Evolutionary conservation across 1,139 yeast species (phyloP).

Genomic region (Nakaseomyces bracarensis): DNA sequence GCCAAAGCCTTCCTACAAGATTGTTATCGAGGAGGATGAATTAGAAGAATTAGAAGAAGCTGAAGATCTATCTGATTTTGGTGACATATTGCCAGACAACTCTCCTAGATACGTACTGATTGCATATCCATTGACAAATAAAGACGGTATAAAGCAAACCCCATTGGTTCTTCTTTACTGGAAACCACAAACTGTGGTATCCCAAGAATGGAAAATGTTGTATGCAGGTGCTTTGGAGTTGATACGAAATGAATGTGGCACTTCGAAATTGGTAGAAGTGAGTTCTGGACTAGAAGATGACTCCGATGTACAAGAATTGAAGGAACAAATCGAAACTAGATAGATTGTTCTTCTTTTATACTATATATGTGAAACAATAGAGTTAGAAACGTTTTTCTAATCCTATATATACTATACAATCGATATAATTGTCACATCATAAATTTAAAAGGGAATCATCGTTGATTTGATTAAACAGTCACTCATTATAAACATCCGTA

Average conservation of each 20-base stretch:
- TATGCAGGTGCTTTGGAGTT: conserved; percentile 86
- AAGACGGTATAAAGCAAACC: conserved; percentile 64
- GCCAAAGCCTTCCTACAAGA: conserved; percentile 49
- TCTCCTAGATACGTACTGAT: conserved; percentile 67
- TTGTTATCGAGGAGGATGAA: conserved; percentile 39
- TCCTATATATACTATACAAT: background rate
- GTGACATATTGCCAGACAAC: conserved; percentile 75
- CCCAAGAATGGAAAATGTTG: conserved; percentile 71
- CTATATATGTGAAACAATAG: background rate
- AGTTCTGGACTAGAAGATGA: conserved; percentile 30
- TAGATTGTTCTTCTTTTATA: background rate
- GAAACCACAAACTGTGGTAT: conserved; percentile 70
- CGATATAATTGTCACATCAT: background rate
- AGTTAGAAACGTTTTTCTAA: background rate
- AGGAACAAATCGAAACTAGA: conserved; percentile 18
- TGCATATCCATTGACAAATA: conserved; percentile 63
- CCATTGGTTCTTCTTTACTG: conserved; percentile 78
- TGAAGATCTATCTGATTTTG: conserved; percentile 44
- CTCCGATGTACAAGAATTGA: conserved; percentile 28
- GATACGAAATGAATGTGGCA: conserved; percentile 66
- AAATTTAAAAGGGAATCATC: background rate
- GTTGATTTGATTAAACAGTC: too few relatives aligned
- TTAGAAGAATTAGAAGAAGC: conserved; percentile 37
- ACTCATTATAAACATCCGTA: conserved; percentile 11
- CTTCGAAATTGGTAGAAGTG: conserved; percentile 30